Evolutionary conservation across 1,284 basidiomycete species (phyloP).

Genomic region (Abortiporus biennis): DNA sequence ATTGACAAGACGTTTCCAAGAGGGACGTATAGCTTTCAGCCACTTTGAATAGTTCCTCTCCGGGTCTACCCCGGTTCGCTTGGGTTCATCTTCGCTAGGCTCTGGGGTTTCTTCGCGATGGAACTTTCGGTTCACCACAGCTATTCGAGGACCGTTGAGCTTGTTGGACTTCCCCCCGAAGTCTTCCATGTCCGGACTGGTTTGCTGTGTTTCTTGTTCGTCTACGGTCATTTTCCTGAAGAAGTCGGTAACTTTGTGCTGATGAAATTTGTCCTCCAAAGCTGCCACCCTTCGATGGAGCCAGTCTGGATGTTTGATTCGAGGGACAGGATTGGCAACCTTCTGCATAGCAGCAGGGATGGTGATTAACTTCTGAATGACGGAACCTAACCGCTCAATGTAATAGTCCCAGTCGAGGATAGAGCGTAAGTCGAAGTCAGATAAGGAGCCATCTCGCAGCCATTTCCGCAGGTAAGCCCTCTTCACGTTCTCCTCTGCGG

Average conservation of each 20-base stretch:
- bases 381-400: constrained; percentile 95
- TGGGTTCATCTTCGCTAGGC: constrained; percentile 27
- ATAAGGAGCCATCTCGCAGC: constrained; percentile 89
- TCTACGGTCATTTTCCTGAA: constrained; percentile 56
- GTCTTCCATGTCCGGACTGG: constrained; percentile 66
- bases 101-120: constrained; percentile 34
- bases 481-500: constrained; percentile 89
- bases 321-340: constrained; percentile 92
- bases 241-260: constrained; percentile 96
- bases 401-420: constrained; percentile 99
- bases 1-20: constrained; percentile 68
- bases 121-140: constrained; percentile 49
- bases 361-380: constrained; percentile 98
- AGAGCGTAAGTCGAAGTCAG: constrained; percentile 87
- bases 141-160: constrained; percentile 35
- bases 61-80: constrained; percentile 50
- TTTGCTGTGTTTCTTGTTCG: constrained; percentile 17
- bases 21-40: constrained; percentile 74
- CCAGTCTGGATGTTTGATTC: constrained; percentile 98
- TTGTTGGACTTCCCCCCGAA: constrained; percentile 31
- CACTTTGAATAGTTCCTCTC: constrained; percentile 70
- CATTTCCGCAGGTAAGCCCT: constrained; percentile 91
- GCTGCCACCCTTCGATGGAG: constrained; percentile 87
- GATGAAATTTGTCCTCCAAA: constrained; percentile 94
- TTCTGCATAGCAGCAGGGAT: constrained; percentile 99